phyloP scores from a whole-genome alignment of 2,329 filamentous ascomycete species.

The Tolypocladium cylindrosporum region DNA sequence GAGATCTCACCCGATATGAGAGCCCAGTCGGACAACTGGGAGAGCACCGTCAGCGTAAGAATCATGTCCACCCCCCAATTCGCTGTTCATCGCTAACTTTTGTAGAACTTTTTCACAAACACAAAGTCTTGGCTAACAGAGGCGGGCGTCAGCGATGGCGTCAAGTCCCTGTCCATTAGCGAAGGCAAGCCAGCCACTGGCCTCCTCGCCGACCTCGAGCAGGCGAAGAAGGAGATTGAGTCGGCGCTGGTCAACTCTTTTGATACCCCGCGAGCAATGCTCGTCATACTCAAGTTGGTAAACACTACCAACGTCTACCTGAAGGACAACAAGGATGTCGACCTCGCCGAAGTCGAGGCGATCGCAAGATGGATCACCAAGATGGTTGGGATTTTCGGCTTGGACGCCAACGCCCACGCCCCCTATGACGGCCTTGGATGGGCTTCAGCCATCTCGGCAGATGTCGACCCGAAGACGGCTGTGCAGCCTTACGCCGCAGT shows the following conservation, averaged over 20 bases:
- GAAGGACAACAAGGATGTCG: conserved; percentile 33
- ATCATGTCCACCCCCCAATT: background rate
- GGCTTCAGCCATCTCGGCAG: conserved; percentile 30
- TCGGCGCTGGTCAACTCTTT: conserved; percentile 72
- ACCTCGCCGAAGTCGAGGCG: conserved; percentile 37
- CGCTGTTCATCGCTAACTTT: conserved; percentile 7
- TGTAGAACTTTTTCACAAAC: conserved; percentile 48
- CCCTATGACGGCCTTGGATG: conserved; percentile 50
- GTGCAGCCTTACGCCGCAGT: conserved; percentile 37
- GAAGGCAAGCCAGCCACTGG: conserved; percentile 20
- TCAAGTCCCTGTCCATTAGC: conserved; percentile 28
- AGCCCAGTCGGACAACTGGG: conserved; percentile 66
- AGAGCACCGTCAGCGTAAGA: conserved; percentile 60
- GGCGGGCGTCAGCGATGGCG: conserved; percentile 21
- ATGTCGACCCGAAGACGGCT: conserved; percentile 33
- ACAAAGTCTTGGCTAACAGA: conserved; percentile 44
- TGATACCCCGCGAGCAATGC: conserved; percentile 74
- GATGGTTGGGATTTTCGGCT: conserved; percentile 75
- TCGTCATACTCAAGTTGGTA: conserved; percentile 66
- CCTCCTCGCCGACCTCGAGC: conserved; percentile 33
- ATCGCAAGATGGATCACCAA: conserved; percentile 73
- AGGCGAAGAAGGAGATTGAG: conserved; percentile 44
- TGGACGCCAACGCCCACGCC: conserved; percentile 51
- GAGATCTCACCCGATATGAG: conserved; percentile 83
- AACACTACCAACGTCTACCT: conserved; percentile 61